Base-by-base conservation (phyloP, 2,329 filamentous ascomycete species). In the Spiromastix sp. region DNA sequence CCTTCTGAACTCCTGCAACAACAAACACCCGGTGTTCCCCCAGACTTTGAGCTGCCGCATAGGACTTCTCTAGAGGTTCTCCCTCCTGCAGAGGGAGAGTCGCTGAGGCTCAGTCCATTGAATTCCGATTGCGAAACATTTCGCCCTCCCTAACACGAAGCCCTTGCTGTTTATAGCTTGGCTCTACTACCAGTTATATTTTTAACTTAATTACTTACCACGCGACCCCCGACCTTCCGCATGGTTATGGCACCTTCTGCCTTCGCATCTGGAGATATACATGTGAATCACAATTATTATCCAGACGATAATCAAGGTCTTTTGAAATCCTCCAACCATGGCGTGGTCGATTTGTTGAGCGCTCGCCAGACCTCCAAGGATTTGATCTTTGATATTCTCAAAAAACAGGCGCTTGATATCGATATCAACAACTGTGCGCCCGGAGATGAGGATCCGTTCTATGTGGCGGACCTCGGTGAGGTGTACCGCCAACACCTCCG, bases 71-170 rank as follows among this genome's bases (percentile, higher is more conserved):
- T 77, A 77, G 75, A 79, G 83, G 82, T 87, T 93, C 89, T 96
- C 96, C 89, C 87, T 94, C 89, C 91, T 71, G 71, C 70, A 66
- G 89, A 87, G 91, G 91, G 89, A 93, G 91, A 91, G 85, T 94
- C 86, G 83, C 85, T 82, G 81, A 89, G 85, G 81, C 85, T 84
- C 85, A 82, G 85, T 81, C 84, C 83, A 77, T 79, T 80, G 74
- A 80, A 72, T 73, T 74, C 83, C 74, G 85, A 81, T 79, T 81
- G 85, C 74, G 83, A 85, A 72, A 82, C 81, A 68, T 93, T 87
- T 71, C 81, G 85, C 77, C 91, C 91, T 66, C 91, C 91, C 63
- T 96, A 96, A 86, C 69, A 80, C 55, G 51, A 54, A 54, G n/a
- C n/a, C n/a, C n/a, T n/a, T n/a, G n/a, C n/a, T n/a, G n/a, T n/a